Evolutionary conservation across 2,329 filamentous ascomycete species (phyloP), one percentile per base, ranked within the genome.

Genomic region (Lizonia empirigonia): DNA sequence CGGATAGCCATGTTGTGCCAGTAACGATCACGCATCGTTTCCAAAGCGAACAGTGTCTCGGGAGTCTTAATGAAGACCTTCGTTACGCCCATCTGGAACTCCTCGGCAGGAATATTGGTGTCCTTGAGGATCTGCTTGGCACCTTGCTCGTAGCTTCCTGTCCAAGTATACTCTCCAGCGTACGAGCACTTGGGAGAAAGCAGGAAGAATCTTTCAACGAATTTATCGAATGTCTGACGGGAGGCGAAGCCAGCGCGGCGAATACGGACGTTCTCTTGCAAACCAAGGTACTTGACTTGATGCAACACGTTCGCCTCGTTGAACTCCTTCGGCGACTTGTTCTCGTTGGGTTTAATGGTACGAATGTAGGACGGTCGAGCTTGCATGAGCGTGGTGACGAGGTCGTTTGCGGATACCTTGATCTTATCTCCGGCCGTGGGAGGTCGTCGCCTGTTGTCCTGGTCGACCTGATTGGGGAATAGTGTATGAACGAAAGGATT

Each of bases 1-100:
- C 94, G 86, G 53, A 93, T 96, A 3, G 94, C 94, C 94, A 99
- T 97, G 76, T 97, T 99, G 75, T 97, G 93, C 93, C 93, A 97
- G 76, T 97, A 99, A 49, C 90, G 83, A 71, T 99, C 94, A 69
- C 94, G 85, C 93, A 99, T 97, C 50, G 95, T 92, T 74, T 99
- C 94, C 9, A 99, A 80, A 2, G 94, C 94, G 69, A 99, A 99
- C 2, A 99, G 78, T 0, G 94, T 99, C 75, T 99, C 94, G 0
- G 94, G 94, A 0, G 94, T 92, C 76, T 99, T 97, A 78, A 99
- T 96, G 68, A 99, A 99, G 4, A 91, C 93, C 76, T 97, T 99
- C 1, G 90, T 93, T 5, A 94, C 89, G 76, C 94, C 94, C 82
- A 99, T 89, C 75, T 99, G 94, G 81, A 91, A 97, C 71, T 99